Conservation (phyloP, 345 rosid genomes). For the Aquilaria malaccensis region DNA sequence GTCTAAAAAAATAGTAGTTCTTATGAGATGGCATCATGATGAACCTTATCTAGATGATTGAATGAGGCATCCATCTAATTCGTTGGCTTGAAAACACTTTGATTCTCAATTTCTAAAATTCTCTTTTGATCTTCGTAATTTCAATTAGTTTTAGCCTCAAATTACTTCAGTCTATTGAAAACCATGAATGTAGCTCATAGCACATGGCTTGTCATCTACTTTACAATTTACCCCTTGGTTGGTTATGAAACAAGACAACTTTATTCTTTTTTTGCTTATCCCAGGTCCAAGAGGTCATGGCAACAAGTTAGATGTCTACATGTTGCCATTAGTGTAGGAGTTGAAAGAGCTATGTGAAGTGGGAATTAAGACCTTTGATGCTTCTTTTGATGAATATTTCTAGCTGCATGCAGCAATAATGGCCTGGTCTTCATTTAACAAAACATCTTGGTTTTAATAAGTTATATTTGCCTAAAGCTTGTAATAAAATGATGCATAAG, state of each 20-base stretch:
- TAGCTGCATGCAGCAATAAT: not conserved
- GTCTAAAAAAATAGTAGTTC: not conserved
- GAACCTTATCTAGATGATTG: not conserved
- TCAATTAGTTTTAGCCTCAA: not conserved
- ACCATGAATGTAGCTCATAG: not conserved
- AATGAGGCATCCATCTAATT: slow-evolving; percentile 7
- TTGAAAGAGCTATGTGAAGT: not conserved
- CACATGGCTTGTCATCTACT: too few species aligned
- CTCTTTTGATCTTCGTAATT: not conserved
- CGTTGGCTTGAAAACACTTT: slow-evolving; percentile 8
- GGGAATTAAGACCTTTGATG: not conserved
- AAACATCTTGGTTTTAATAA: too few species aligned
- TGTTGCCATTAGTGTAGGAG: not conserved
- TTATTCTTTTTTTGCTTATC: not conserved
- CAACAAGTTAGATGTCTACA: not conserved
- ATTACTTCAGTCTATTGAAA: too few species aligned
- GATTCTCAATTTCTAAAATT: not conserved
- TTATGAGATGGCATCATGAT: slow-evolving; percentile 15
- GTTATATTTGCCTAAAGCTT: too few species aligned
- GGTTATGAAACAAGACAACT: not conserved
- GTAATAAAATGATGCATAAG: too few species aligned
- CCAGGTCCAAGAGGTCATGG: not conserved
- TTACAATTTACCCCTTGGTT: not conserved
- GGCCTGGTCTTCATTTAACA: too few species aligned
- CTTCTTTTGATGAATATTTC: not conserved